Base-by-base conservation (phyloP, 768 basidiomycete genomes). In the Candolleomyces efflorescens region DNA sequence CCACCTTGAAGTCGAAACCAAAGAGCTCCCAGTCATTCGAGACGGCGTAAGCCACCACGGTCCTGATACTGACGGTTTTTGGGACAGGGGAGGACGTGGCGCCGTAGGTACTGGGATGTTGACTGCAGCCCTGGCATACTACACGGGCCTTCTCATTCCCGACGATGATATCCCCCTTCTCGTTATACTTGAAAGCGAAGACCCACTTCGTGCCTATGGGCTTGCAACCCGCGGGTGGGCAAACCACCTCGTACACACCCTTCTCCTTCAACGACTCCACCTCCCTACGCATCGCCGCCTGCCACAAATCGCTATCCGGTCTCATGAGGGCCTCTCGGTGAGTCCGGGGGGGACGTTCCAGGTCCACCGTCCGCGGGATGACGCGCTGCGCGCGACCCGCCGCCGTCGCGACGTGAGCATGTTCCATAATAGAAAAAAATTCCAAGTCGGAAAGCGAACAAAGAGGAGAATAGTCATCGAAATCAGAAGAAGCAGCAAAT, bases 101-200 rank as follows among this genome's bases (percentile, higher is more conserved):
- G 3, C 65, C 67, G 60, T 65, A 78, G 37, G 77, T 71, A 4
- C 73, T 73, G 0, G 69, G 67, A 0, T 62, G 53, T 27, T 74
- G 72, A 5, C 51, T 59, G 44, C 62, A 67, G 3, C 70, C 70
- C 39, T 64, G 58, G 0, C 65, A 66, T 6, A 70, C 69, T 0
- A 72, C 22, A 0, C 67, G 60, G 4, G 69, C 71, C 56, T 70
- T 74, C 43, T 67, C 65, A 43, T 59, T 66, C 0, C 69, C 69
- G 24, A 27, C 27, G 0, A 62, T 58, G 15, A 78, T 69, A 0
- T 62, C 60, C 4, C 77, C 78, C 27, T 73, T 59, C 1, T 66
- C 54, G 59, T 79, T 65, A 32, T 60, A 62, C 64, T 83, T 83
- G 52, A 68, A 61, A 1, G 62, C 64, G 56, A 67, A 76, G 1